Base-by-base conservation (phyloP, 2,329 filamentous ascomycete species). In the Aspergillus sclerotialis region DNA sequence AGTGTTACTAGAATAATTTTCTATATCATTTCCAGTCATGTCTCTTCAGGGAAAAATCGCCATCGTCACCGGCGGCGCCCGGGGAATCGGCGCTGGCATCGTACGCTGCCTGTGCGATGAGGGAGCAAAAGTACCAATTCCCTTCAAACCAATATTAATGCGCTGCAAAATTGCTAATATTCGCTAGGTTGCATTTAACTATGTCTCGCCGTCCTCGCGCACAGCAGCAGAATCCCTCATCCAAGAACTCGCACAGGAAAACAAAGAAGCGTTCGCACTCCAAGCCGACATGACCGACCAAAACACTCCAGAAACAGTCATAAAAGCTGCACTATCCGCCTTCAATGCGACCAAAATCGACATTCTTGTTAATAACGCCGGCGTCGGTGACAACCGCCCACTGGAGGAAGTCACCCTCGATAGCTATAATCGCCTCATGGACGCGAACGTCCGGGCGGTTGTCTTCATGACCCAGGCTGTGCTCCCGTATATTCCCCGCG, bases 41-140 rank as follows among this genome's bases (percentile, higher is more conserved):
- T n/a, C 38, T 3, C 32, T 40, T 11, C 32, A 32, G 15, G 54
- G 50, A 17, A 64, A 61, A 36, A 53, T 63, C 1, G 68, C 68
- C 24, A 68, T 73, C 28, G 63, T 73, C 1, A 73, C 68, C 2
- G 70, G 71, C 7, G 64, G 62, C 9, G 67, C 66, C n/a, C 56
- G 70, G 39, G 68, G 69, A 5, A 70, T 75, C 7, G 70, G 72
- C 16, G 60, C 58, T 18, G 63, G 58, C 30, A 61, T 74, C n/a
- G n/a, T n/a, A n/a, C n/a, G n/a, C n/a, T 27, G 70, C 68, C 13
- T 51, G 67, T 26, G 67, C 71, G 33, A 49, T 74, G 7, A 70
- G n/a, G 10, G 53, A 52, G 12, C 59, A 63, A 29, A n/a, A 69
- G 67, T 21, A 66, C 68, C 28, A 68, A 39, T 12, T 28, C 39